These are phyloP conservation scores for Penicillium taxi DNA, from an alignment of 495 filamentous ascomycete species.

Conservation along the genomic window DNA sequence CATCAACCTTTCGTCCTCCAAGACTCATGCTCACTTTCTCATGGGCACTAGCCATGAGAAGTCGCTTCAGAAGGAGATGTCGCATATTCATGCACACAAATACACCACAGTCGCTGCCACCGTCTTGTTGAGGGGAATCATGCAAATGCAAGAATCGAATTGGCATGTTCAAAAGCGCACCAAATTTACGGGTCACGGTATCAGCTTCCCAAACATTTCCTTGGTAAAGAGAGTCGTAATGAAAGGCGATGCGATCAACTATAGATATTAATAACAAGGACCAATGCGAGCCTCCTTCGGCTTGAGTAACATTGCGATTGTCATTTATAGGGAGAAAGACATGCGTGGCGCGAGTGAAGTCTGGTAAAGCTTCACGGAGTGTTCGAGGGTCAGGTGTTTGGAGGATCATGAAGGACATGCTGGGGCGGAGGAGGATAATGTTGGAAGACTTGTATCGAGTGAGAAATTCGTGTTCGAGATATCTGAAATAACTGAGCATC, in stretches of 20 bases:
- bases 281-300: conserved; percentile 93
- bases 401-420: conserved; percentile 89
- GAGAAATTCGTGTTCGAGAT: conserved; percentile 83
- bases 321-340: conserved; percentile 98
- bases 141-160: conserved; percentile 68
- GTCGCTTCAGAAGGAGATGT: conserved; percentile 70
- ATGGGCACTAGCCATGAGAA: conserved; percentile 66
- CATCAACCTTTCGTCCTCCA: conserved; percentile 70
- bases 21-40: conserved; percentile 93
- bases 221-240: conserved; percentile 85
- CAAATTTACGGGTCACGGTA: conserved; percentile 53
- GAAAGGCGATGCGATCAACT: conserved; percentile 85
- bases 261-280: conserved; percentile 83
- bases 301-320: conserved; percentile 59
- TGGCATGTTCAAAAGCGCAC: conserved; percentile 51
- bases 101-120: conserved; percentile 88
- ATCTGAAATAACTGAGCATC: conserved; percentile 42
- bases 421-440: conserved; percentile 86
- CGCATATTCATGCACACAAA: conserved; percentile 94
- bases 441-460: conserved; percentile 64
- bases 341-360: conserved; percentile 77
- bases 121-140: conserved; percentile 87
- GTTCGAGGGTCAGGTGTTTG: conserved; percentile 67
- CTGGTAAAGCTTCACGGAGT: conserved; percentile 47
- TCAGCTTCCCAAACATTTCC: conserved; percentile 67